Percentiles rank a stretch among this genome's conserved stretches.
Conservation (phyloP, 495 filamentous ascomycete species). For the Halenospora varia region DNA sequence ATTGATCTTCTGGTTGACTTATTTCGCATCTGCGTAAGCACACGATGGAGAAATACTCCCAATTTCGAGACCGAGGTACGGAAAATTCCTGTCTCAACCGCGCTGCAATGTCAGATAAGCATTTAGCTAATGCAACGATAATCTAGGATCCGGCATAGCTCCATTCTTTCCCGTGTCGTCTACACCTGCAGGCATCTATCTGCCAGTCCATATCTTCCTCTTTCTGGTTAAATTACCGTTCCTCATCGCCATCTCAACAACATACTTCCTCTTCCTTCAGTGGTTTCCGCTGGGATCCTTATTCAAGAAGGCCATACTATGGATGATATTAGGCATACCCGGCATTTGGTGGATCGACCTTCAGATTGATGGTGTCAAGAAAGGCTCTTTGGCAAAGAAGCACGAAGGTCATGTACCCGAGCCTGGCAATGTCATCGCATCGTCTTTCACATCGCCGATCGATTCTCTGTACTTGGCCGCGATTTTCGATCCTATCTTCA, state of each 20-base stretch:
- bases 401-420: slow-evolving; percentile 67
- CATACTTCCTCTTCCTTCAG: slow-evolving; percentile 79
- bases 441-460: slow-evolving; percentile 85
- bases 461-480: slow-evolving; percentile 94
- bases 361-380: slow-evolving; percentile 90
- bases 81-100: slow-evolving; percentile 1
- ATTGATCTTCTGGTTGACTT: too few species aligned
- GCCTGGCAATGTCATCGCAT: slow-evolving; percentile 71
- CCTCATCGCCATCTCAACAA: slow-evolving; percentile 59
- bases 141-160: slow-evolving; percentile 85
- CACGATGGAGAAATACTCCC: slow-evolving; percentile 94
- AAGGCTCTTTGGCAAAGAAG: slow-evolving; percentile 63
- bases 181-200: slow-evolving; percentile 52
- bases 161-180: slow-evolving; percentile 83
- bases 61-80: slow-evolving; percentile 89
- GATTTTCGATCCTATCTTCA: slow-evolving; percentile 95
- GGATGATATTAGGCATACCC: slow-evolving; percentile 79
- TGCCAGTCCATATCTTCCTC: slow-evolving; percentile 62
- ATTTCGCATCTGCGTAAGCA: too few species aligned
- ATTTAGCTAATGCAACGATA: slow-evolving; percentile 12
- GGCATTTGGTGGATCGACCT: slow-evolving; percentile 98
- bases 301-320: slow-evolving; percentile 75
- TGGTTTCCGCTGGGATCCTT: slow-evolving; percentile 81
- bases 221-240: slow-evolving; percentile 78
- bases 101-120: slow-evolving; percentile 5